Conservation (phyloP, 768 basidiomycete species). For the Leccinellum rugosiceps region DNA sequence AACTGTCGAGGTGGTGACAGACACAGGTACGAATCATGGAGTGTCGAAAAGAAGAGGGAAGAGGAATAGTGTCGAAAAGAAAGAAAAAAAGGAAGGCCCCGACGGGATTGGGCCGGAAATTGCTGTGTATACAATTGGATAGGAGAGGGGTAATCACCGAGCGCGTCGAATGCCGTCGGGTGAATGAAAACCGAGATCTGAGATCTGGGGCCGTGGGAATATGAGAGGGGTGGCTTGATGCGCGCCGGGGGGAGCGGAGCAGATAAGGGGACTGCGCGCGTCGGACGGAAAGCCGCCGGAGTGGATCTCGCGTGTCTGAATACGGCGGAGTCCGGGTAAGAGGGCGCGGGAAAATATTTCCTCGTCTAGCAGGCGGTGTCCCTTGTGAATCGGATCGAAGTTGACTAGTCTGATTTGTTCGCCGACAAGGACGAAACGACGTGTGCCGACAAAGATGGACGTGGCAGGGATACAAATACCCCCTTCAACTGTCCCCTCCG, state of each 20-base stretch:
- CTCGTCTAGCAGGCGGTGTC: neutral
- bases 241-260: conserved; percentile 16
- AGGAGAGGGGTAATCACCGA: neutral
- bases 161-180: neutral
- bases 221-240: neutral
- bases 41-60: no score
- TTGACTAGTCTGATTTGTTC: neutral
- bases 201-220: conserved; percentile 4
- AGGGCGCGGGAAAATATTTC: conserved; percentile 3
- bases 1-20: neutral
- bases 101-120: neutral
- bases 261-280: conserved; percentile 5
- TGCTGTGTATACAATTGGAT: neutral
- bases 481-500: neutral
- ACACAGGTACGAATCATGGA: neutral
- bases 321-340: neutral
- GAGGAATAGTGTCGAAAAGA: neutral
- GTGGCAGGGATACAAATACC: conserved; percentile 7
- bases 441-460: conserved; percentile 20
- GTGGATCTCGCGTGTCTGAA: conserved; percentile 14
- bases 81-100: neutral
- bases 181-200: neutral
- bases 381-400: conserved; percentile 24
- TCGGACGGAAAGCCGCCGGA: conserved; percentile 27
- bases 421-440: conserved; percentile 18